Base-by-base conservation (phyloP, 768 basidiomycete species). In the Mycena metata region DNA sequence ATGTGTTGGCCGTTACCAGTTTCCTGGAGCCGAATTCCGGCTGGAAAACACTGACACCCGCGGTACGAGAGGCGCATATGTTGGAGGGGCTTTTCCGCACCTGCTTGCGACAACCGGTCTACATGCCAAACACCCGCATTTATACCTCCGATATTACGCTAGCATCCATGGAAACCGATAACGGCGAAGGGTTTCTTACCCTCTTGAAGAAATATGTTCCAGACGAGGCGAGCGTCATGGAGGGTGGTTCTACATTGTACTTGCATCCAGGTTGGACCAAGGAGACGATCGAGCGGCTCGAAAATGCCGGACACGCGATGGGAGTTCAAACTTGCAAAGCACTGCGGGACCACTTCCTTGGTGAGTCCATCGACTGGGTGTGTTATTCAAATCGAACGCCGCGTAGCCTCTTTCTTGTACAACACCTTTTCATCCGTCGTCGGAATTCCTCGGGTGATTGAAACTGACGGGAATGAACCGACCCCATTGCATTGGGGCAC, bases 21-120 rank as follows among this genome's bases (percentile, higher is more conserved):
- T 35, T 61, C 49, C 60, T 61, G 60, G 47, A 36, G 24, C 60
- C 60, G 23, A 61, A 61, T 60, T 60, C 46, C 59, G 23, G 46
- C 35, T 60, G 59, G 59, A 60, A 60, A 49, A 36, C 45, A 60
- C 60, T 61, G 47, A 61, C 60, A 61, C 60, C 60, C 47, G 49
- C 60, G 60, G 60, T 19, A 51, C 60, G 60, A 51, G 49, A 61
- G 49, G 49, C 60, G 60, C 60, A 61, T 49, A 50, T 61, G 60
- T 51, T 61, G n/a, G 60, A 61, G 35, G 60, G 60, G 23, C 47
- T 61, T 50, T 50, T 61, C 21, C 60, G 60, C 60, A 61, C 60
- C 60, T 61, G 60, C 60, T 61, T 61, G 39, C 47, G 49, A 50
- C 36, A 17, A 41, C 60, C 60, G 47, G 47, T 19, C 45, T 10